phyloP scores from a whole-genome alignment of 2,329 filamentous ascomycete genomes.

The Botryosphaeria agaves region DNA sequence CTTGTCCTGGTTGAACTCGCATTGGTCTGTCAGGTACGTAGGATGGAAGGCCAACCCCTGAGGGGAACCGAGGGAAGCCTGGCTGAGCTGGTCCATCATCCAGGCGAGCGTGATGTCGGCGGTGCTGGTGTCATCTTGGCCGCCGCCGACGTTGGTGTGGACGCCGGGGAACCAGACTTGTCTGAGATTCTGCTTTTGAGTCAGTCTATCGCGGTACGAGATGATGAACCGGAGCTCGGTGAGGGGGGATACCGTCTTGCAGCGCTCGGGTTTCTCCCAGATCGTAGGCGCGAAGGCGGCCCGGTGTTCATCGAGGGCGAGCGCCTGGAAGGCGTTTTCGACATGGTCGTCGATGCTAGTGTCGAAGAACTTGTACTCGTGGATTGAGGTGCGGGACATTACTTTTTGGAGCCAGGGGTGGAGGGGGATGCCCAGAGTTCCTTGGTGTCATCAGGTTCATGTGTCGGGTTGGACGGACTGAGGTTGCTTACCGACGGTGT shows the following conservation, averaged over 20 bases:
- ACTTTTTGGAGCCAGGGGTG: constrained; percentile 17
- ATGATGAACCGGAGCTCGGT: not conserved
- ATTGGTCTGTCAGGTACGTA: constrained; percentile 23
- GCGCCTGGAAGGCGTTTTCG: constrained; percentile 26
- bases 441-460: constrained; percentile 2
- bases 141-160: constrained; percentile 28
- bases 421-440: constrained; percentile 26
- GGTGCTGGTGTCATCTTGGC: constrained; percentile 26
- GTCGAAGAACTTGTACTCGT: constrained; percentile 30
- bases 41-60: constrained; percentile 29
- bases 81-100: constrained; percentile 37
- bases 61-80: constrained; percentile 29
- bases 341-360: constrained; percentile 23
- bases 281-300: constrained; percentile 22
- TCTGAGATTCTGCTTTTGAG: constrained; percentile 15
- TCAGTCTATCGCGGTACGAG: not conserved
- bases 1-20: constrained; percentile 24
- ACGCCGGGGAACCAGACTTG: constrained; percentile 32
- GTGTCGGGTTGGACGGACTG: too few species aligned
- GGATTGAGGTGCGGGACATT: too few species aligned
- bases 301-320: constrained; percentile 25
- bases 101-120: constrained; percentile 36
- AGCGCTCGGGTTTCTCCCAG: constrained; percentile 25
- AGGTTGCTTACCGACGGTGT: constrained; percentile 21
- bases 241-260: constrained; percentile 20